These are phyloP conservation scores for Colletotrichum tabaci DNA, from an alignment of 2,329 filamentous ascomycete genomes.

Conservation along the genomic window DNA sequence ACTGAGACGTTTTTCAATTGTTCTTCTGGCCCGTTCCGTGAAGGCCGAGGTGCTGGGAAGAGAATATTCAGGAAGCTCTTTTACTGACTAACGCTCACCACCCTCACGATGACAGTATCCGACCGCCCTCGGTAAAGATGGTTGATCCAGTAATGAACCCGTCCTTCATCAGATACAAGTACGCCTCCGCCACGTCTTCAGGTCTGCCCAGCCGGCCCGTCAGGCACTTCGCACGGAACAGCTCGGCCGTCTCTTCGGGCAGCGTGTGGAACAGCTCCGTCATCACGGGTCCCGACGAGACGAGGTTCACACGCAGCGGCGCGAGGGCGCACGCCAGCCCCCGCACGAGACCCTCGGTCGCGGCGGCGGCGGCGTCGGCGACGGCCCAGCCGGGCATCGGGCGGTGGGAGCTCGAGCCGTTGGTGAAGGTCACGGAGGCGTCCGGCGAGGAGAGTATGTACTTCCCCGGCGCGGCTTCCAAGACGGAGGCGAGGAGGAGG, in stretches of 20 bases:
- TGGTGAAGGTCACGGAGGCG: slow-evolving; percentile 29
- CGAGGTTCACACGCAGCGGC: slow-evolving; percentile 7
- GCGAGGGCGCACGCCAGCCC: slow-evolving; percentile 18
- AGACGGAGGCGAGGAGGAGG: slow-evolving; percentile 13
- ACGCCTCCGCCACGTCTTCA: slow-evolving; percentile 60
- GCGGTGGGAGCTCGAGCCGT: slow-evolving; percentile 28
- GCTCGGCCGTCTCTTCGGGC: neutral
- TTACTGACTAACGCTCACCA: too few species aligned
- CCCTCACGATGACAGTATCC: neutral
- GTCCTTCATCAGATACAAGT: slow-evolving; percentile 61
- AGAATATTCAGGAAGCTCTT: neutral
- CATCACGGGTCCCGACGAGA: slow-evolving; percentile 19
- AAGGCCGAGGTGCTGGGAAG: too few species aligned
- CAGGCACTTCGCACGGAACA: too few species aligned
- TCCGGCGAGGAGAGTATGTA: slow-evolving; percentile 7
- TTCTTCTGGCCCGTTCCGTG: too few species aligned
- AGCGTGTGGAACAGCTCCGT: slow-evolving; percentile 1
- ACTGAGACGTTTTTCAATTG: neutral
- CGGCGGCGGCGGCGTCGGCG: slow-evolving; percentile 5
- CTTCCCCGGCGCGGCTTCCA: neutral
- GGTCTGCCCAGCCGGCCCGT: slow-evolving; percentile 40
- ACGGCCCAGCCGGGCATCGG: too few species aligned
- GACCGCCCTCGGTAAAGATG: slow-evolving; percentile 47
- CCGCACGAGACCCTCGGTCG: slow-evolving; percentile 22
- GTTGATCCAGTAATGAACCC: slow-evolving; percentile 54